phyloP scores from a whole-genome alignment of 305 asterid genomes.

The Rubia occidens region DNA sequence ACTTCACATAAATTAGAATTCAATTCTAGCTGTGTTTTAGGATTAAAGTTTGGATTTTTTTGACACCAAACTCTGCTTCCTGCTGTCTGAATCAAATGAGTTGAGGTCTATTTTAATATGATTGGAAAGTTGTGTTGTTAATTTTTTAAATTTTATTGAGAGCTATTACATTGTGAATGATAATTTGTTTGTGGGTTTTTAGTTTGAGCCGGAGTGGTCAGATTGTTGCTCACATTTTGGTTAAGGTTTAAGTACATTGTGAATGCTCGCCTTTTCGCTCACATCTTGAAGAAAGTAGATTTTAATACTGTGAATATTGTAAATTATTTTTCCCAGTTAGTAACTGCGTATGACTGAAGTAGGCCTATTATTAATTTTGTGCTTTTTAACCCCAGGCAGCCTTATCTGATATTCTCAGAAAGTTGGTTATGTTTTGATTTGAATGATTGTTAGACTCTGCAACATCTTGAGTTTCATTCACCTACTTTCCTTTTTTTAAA shows the following conservation, averaged over 20 bases:
- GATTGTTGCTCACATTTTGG: slow-evolving; percentile 79
- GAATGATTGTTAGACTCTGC: too few relatives aligned
- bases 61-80: slow-evolving; percentile 87
- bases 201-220: slow-evolving; percentile 91
- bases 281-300: too few relatives aligned
- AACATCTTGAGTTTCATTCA: too few relatives aligned
- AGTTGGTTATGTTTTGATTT: too few relatives aligned
- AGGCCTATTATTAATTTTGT: too few relatives aligned
- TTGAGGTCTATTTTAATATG: background rate
- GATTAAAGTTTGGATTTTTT: slow-evolving; percentile 17
- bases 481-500: too few relatives aligned
- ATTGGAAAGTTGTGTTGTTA: background rate
- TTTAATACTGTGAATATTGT: too few relatives aligned
- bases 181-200: slow-evolving; percentile 14
- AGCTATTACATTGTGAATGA: background rate
- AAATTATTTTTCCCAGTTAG: too few relatives aligned
- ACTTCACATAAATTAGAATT: background rate
- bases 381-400: too few relatives aligned
- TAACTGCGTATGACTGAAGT: too few relatives aligned
- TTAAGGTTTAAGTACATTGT: slow-evolving; percentile 40
- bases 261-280: too few relatives aligned
- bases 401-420: too few relatives aligned
- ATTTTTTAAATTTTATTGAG: background rate
- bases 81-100: slow-evolving; percentile 77
- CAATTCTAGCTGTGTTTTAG: background rate